phyloP scores from a whole-genome alignment of 2,329 filamentous ascomycete species.

The Colletotrichum scovillei region DNA sequence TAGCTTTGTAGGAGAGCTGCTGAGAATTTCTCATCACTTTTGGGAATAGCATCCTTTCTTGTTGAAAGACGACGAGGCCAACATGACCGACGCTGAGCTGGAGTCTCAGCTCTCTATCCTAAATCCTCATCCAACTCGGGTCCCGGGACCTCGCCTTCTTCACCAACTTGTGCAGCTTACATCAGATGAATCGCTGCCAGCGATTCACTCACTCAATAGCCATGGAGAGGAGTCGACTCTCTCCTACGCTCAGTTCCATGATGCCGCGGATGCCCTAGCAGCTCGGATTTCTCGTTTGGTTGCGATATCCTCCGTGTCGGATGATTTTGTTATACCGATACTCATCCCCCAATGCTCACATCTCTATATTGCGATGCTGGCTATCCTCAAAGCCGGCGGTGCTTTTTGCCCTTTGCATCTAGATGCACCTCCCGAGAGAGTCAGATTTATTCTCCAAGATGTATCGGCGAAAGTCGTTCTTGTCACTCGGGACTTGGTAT shows the following conservation, averaged over 20 bases:
- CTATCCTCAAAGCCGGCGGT: constrained; percentile 82
- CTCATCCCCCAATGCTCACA: constrained; percentile 81
- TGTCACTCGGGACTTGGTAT: constrained; percentile 63
- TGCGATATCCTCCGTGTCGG: neutral
- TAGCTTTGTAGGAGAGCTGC: neutral
- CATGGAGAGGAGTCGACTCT: constrained; percentile 58
- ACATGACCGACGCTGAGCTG: constrained; percentile 15
- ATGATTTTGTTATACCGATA: constrained; percentile 72
- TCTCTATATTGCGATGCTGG: constrained; percentile 82
- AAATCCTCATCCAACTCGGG: constrained; percentile 54
- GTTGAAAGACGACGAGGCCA: constrained; percentile 1
- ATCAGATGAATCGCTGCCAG: constrained; percentile 50
- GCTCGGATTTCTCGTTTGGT: constrained; percentile 53
- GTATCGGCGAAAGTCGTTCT: constrained; percentile 77
- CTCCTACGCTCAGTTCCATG: constrained; percentile 73
- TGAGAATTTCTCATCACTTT: neutral
- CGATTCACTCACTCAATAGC: constrained; percentile 69
- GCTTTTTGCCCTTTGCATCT: constrained; percentile 88
- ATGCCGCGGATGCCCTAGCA: constrained; percentile 66
- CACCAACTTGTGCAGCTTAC: constrained; percentile 69
- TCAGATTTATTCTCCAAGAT: constrained; percentile 85
- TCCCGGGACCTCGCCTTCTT: constrained; percentile 58
- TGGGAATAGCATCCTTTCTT: neutral
- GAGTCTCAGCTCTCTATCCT: constrained; percentile 52
- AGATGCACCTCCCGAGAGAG: constrained; percentile 80